Evolutionary conservation across 495 filamentous ascomycete genomes (phyloP), one percentile per base, ranked within the genome.

Genomic region (Parathielavia hyrcaniae): DNA sequence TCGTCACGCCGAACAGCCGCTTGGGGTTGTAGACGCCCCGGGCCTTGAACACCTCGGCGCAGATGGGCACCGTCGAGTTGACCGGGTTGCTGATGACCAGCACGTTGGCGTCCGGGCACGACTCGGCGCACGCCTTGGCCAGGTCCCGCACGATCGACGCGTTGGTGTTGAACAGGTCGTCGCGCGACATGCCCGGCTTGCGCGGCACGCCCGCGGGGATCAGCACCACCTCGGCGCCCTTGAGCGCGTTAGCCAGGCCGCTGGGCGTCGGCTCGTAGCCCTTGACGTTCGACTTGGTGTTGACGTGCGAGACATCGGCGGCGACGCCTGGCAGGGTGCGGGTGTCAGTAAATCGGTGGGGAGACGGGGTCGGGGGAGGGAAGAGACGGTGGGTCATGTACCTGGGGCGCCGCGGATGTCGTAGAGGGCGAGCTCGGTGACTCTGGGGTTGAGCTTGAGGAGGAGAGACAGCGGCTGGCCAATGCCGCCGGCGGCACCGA

Each of bases 111-210:
- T 98, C 82, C 58, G 93, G 95, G 72, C 85, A 80, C 67, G 88
- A 80, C 65, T 95, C 86, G 67, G 93, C 93, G 69, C 83, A 85
- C 64, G 91, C 90, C 84, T 98, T 97, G 73, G 93, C 91, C 60
- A 98, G 86, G 77, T 97, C 93, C 61, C 93, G 93, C 72, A 98
- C 93, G 70, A 98, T 98, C 63, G 90, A 96, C 74, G 95, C 93
- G 75, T 98, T 98, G 81, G 92, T 98, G 82, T 98, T 98, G 89
- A 98, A 98, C 55, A 98, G 88, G 71, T 98, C 91, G 78, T 97
- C 93, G 79, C 93, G 90, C 78, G 88, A 95, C 93, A 98, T 98
- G 77, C 93, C 93, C 69, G 93, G 93, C 83, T 98, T 98, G 79
- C 93, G 91, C 64, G 93, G 93, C 62, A 98, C 93, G 79, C 93